Percentiles rank a stretch among this genome's conserved stretches.
Evolutionary conservation across 176 grass and related monocot species (phyloP).

Genomic region (Bromus sterilis): DNA sequence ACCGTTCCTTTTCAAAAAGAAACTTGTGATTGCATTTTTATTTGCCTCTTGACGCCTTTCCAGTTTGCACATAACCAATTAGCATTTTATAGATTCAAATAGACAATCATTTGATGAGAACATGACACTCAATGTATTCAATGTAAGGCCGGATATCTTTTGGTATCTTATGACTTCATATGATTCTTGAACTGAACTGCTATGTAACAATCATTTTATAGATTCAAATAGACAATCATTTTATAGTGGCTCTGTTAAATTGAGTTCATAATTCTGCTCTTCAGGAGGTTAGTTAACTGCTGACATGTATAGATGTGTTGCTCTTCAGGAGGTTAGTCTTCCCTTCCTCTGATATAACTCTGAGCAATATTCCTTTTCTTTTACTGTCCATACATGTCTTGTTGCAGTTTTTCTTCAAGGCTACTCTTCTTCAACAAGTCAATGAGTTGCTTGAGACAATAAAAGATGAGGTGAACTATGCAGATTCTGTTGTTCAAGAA

Average conservation of each 20-base stretch:
- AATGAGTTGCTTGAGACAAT: conserved; percentile 66
- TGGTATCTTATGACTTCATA: not conserved
- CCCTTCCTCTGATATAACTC: not conserved
- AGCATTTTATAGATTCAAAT: not conserved
- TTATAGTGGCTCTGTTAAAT: not conserved
- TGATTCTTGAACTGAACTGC: not conserved
- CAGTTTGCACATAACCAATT: not conserved
- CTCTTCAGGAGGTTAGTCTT: not conserved
- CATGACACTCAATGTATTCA: not conserved
- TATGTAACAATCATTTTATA: not conserved
- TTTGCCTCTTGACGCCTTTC: not conserved
- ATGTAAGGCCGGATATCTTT: not conserved
- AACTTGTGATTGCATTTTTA: not conserved
- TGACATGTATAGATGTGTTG: not conserved
- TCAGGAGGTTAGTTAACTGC: too few species aligned
- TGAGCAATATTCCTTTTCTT: not conserved
- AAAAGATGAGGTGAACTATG: conserved; percentile 30
- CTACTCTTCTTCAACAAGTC: conserved; percentile 92
- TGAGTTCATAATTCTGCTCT: conserved; percentile 1
- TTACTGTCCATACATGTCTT: conserved; percentile 4
- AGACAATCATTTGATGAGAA: not conserved
- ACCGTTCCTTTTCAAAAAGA: too few species aligned
- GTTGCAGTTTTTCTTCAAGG: conserved; percentile 90
- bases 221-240: not conserved
- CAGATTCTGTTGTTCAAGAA: conserved; percentile 49